phyloP scores from a whole-genome alignment of 2,329 filamentous ascomycete species.

The Sodiomyces alkalinus region DNA sequence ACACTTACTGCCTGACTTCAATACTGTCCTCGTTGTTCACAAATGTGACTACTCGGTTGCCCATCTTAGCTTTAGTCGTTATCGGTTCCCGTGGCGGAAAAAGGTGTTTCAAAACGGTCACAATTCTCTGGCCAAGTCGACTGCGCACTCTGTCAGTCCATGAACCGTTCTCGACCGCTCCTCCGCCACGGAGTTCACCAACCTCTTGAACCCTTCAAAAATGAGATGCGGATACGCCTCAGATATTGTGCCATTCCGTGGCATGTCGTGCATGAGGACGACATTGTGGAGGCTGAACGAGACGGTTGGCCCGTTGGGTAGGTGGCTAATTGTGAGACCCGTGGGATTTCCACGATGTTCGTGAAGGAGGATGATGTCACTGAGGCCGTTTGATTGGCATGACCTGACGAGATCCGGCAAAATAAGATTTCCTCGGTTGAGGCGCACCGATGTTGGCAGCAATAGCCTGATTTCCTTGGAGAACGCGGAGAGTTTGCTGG shows the following conservation, averaged over 20 bases:
- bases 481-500: conserved; percentile 71
- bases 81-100: conserved; percentile 78
- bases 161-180: background rate
- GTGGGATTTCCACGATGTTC: conserved; percentile 45
- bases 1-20: conserved; percentile 50
- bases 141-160: conserved; percentile 25
- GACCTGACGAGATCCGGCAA: conserved; percentile 73
- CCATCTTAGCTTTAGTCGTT: conserved; percentile 58
- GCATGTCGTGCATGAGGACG: conserved; percentile 82
- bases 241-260: conserved; percentile 76
- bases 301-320: conserved; percentile 66
- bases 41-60: conserved; percentile 81
- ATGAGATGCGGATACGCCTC: conserved; percentile 91
- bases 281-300: conserved; percentile 89
- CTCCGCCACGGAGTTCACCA: too few relatives aligned
- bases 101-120: conserved; percentile 83
- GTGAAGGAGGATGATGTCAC: conserved; percentile 75
- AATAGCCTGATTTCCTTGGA: conserved; percentile 78
- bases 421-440: conserved; percentile 86
- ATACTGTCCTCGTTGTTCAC: conserved; percentile 57
- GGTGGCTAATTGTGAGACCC: conserved; percentile 61
- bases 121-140: conserved; percentile 63
- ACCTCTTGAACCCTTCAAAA: conserved; percentile 69
- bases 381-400: conserved; percentile 64
- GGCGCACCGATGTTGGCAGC: conserved; percentile 64